Base-by-base conservation (phyloP, 2,329 filamentous ascomycete species). In the Beauveria pseudobassiana region DNA sequence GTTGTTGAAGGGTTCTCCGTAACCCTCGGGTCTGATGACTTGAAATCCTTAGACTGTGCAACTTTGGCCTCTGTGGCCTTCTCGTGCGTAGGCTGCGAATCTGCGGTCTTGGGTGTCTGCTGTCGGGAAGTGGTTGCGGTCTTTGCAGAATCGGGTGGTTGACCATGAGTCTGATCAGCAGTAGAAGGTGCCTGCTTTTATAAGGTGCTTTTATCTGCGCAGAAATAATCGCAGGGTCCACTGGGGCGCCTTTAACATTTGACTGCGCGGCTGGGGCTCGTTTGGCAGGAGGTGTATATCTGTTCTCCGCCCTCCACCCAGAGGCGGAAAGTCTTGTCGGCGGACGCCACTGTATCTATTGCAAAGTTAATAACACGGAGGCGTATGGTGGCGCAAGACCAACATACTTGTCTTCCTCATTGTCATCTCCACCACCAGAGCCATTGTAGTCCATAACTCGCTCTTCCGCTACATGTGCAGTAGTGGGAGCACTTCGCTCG, bases 181-280 rank as follows among this genome's bases (percentile, higher is more conserved):
- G 62, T 55, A n/a, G 61, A 50, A 2, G 61, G 63, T 61, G 68
- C 43, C 50, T 71, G 71, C 63, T 75, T 76, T 80, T 78, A 34
- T 75, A 69, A 22, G 73, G 73, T 30, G 70, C 74, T 69, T 82
- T 84, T 63, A 96, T 78, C 70, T 92, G 88, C n/a, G 91, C 87
- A 7, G 91, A 93, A 69, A 97, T 96, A 70, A 96, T 96, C 40
- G 93, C 90, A 63, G 91, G 91, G 71, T 96, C 91, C 56, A 93
- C 84, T 16, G 90, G 90, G 46, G 86, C 90, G 49, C 91, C 89
- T 66, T 86, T 82, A 24, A 93, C 87, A 9, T 87, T 90, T 5
- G 91, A 80, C 65, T 90, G 84, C 28, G 81, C 86, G 38, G 89
- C 85, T 20, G 91, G 90, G 9, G 93, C 89, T 67, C 95, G 86